Evolutionary conservation across 1,284 basidiomycete genomes (phyloP).

Genomic region (Tilletia indica): DNA sequence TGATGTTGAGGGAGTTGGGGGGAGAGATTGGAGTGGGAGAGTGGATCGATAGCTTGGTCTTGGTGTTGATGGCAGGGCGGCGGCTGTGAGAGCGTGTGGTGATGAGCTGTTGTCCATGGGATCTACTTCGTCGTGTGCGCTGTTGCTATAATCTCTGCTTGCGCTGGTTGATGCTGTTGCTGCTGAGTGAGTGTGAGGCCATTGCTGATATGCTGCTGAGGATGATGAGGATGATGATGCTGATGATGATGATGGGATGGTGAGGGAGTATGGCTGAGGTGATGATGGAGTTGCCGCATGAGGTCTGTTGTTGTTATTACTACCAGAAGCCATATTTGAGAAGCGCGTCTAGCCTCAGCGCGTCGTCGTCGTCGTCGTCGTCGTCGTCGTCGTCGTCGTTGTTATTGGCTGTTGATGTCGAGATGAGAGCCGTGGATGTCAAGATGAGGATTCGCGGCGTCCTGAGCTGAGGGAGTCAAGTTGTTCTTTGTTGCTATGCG

Average conservation of each 20-base stretch:
- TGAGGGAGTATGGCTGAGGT: too few species aligned
- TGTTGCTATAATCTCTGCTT: not conserved
- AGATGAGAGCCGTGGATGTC: not conserved
- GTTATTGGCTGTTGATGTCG: not conserved
- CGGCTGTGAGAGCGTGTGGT: not conserved
- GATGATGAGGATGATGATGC: not conserved
- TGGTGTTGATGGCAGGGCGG: constrained; percentile 10
- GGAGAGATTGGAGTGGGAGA: not conserved
- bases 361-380: too few species aligned
- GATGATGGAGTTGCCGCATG: too few species aligned
- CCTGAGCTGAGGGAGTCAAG: not conserved
- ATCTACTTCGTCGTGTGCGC: not conserved
- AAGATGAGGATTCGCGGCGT: not conserved
- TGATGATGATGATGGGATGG: too few species aligned
- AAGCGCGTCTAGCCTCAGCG: too few species aligned
- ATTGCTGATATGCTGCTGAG: not conserved
- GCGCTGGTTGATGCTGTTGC: not conserved
- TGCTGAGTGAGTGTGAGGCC: not conserved
- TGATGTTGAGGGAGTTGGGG: not conserved
- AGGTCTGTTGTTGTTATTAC: not conserved
- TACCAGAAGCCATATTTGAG: not conserved
- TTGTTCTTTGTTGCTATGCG: too few species aligned
- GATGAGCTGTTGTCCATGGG: not conserved
- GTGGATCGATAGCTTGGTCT: not conserved
- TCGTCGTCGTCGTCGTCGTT: too few species aligned